Evolutionary conservation across 73 alveolate species (phyloP).

Genomic region (Uronychia binucleata): DNA sequence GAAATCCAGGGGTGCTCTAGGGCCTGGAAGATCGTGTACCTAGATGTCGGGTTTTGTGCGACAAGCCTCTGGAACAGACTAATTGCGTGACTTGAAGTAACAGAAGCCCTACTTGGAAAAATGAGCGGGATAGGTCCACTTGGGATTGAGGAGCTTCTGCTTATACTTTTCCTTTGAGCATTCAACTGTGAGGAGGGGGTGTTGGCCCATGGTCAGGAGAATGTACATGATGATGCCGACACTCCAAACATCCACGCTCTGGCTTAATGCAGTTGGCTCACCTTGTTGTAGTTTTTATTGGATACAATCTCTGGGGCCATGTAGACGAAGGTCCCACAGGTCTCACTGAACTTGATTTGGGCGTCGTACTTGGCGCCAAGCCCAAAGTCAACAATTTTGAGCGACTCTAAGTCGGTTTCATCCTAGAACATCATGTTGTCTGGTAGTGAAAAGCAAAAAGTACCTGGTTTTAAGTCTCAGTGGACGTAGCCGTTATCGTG

Average conservation of each 20-base stretch:
- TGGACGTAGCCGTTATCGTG: constrained; percentile 82
- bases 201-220: constrained; percentile 71
- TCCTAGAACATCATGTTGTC: constrained; percentile 36
- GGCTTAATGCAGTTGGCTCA: not conserved
- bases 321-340: constrained; percentile 73
- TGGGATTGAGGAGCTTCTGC: not conserved
- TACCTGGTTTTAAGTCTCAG: constrained; percentile 82
- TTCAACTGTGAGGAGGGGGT: constrained; percentile 64
- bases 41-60: constrained; percentile 59
- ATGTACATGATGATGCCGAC: constrained; percentile 73
- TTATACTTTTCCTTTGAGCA: constrained; percentile 43
- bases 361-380: constrained; percentile 45
- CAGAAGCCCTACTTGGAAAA: not conserved
- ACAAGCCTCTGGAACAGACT: constrained; percentile 66
- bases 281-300: constrained; percentile 54
- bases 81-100: constrained; percentile 42
- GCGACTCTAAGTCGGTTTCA: constrained; percentile 18
- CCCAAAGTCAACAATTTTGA: constrained; percentile 37
- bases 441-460: no score
- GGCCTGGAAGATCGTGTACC: constrained; percentile 69
- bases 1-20: constrained; percentile 83
- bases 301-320: constrained; percentile 83
- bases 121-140: not conserved
- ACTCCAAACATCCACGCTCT: constrained; percentile 75
- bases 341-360: constrained; percentile 10